phyloP scores from a whole-genome alignment of 768 basidiomycete species.

The Russula sp. region DNA sequence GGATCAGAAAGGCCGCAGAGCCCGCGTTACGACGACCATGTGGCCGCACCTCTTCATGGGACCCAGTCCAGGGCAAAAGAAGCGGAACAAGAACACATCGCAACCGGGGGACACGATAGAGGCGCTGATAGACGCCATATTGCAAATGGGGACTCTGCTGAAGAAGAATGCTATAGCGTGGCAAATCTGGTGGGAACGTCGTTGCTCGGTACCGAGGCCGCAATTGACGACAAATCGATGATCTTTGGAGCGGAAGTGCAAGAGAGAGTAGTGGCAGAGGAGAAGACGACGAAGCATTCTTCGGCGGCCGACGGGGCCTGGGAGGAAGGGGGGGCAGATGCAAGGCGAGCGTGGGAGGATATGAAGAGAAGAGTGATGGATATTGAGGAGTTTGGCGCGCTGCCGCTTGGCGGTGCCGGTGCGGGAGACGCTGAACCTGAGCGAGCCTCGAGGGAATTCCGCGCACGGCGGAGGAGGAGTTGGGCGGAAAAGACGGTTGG shows the following conservation, averaged over 20 bases:
- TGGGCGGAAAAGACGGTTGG: slow-evolving; percentile 3
- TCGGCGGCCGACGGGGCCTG: neutral
- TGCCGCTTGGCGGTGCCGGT: neutral
- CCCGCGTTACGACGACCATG: neutral
- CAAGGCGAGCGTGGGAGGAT: slow-evolving; percentile 14
- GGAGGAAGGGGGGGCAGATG: neutral
- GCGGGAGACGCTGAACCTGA: neutral
- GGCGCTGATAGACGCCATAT: slow-evolving; percentile 5
- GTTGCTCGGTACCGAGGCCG: neutral
- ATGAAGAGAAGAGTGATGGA: slow-evolving; percentile 19
- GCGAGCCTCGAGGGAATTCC: slow-evolving; percentile 5
- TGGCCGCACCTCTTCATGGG: neutral
- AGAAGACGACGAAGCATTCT: neutral
- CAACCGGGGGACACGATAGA: neutral
- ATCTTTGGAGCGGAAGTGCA: no score
- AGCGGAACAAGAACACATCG: no score
- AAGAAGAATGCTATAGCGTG: neutral
- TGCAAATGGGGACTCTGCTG: neutral
- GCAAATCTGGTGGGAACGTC: neutral
- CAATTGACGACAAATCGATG: neutral
- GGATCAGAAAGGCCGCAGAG: neutral
- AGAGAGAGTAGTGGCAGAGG: neutral
- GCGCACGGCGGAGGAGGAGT: slow-evolving; percentile 11
- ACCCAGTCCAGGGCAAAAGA: neutral
- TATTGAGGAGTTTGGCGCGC: slow-evolving; percentile 23